A percentile compares a stretch with the other conserved stretches of the same genome.
Evolutionary conservation across 2,329 filamentous ascomycete species (phyloP).

Genomic region (Aspergillus calidoustus): DNA sequence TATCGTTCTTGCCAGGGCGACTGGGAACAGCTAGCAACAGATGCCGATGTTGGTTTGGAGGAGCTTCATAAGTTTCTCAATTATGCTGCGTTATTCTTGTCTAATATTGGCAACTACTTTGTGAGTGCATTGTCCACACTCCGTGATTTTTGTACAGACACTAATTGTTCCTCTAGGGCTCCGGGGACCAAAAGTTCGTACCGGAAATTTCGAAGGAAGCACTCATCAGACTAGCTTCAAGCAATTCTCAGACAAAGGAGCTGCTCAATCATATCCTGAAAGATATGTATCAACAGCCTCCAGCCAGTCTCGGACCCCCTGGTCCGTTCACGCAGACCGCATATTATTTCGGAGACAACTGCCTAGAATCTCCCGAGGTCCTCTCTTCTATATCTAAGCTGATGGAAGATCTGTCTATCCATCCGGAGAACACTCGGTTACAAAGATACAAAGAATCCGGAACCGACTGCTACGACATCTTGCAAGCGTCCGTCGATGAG

Average conservation of each 20-base stretch:
- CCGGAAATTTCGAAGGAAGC: conserved; percentile 25
- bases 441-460: conserved; percentile 50
- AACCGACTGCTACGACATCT: conserved; percentile 53
- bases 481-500: conserved; percentile 20
- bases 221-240: conserved; percentile 16
- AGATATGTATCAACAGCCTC: conserved; percentile 20
- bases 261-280: conserved; percentile 12
- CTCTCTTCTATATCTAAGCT: conserved; percentile 50
- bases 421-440: conserved; percentile 53
- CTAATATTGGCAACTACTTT: conserved; percentile 59
- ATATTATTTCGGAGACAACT: conserved; percentile 39
- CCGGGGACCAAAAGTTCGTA: conserved; percentile 34
- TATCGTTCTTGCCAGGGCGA: conserved; percentile 54
- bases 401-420: conserved; percentile 50
- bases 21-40: conserved; percentile 47
- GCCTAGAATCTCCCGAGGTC: conserved; percentile 48
- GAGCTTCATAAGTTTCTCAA: conserved; percentile 47
- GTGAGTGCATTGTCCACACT: conserved; percentile 19
- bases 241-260: background rate
- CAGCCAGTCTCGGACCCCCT: conserved; percentile 50
- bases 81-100: conserved; percentile 55
- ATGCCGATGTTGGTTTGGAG: conserved; percentile 44
- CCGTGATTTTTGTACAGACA: background rate
- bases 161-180: conserved; percentile 32
- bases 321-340: conserved; percentile 50